Conservation (phyloP, 2,329 filamentous ascomycete species). For the Stenocarpella maydis region DNA sequence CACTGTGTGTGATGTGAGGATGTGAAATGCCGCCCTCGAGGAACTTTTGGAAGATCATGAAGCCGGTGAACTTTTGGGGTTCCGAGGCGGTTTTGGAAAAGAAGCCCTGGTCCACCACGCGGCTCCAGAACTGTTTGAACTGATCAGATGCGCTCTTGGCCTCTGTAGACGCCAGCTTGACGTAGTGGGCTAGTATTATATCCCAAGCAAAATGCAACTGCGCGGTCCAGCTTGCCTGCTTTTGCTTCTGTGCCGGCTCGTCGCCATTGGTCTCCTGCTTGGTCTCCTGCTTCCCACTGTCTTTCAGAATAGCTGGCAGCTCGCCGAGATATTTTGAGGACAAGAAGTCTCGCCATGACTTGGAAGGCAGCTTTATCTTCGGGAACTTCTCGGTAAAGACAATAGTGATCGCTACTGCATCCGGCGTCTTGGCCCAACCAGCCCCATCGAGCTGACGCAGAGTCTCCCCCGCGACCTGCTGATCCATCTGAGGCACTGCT, state of each 20-base stretch:
- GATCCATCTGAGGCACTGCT: conserved; percentile 69
- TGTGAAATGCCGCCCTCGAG: conserved; percentile 63
- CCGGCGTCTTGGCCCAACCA: conserved; percentile 80
- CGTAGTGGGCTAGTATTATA: conserved; percentile 69
- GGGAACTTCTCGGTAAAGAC: conserved; percentile 71
- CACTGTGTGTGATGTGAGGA: conserved; percentile 57
- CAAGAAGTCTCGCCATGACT: conserved; percentile 83
- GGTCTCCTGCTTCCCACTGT: conserved; percentile 66
- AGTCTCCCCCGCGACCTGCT: conserved; percentile 66
- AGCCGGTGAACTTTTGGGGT: conserved; percentile 90
- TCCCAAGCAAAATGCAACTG: conserved; percentile 91
- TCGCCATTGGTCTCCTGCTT: conserved; percentile 56
- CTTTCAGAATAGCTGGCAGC: conserved; percentile 81
- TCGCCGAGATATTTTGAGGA: conserved; percentile 71
- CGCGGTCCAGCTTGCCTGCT: conserved; percentile 79
- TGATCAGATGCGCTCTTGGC: conserved; percentile 50
- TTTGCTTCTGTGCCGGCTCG: conserved; percentile 52
- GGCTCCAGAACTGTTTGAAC: conserved; percentile 84
- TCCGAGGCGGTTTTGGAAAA: conserved; percentile 85
- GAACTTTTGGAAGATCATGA: conserved; percentile 84
- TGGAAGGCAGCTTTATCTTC: conserved; percentile 68
- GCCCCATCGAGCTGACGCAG: conserved; percentile 69
- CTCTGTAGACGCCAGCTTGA: conserved; percentile 44
- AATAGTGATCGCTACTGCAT: conserved; percentile 91
- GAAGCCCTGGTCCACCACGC: conserved; percentile 85